Evolutionary conservation across 192 early-diverging fungal species (phyloP).

Genomic region (Gigaspora rosea): DNA sequence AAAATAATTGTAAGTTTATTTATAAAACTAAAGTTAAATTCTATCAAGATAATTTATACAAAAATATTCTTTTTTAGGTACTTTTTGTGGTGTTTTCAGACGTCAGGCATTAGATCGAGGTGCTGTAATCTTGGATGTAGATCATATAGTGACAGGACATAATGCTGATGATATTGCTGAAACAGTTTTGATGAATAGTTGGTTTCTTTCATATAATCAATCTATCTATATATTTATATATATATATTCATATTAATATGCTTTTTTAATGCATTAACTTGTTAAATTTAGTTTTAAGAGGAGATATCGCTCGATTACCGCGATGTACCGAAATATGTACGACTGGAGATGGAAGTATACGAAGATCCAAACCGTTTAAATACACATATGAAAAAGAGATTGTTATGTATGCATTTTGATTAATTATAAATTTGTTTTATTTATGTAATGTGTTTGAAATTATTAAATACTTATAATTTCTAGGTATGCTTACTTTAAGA

Average conservation of each 20-base stretch:
- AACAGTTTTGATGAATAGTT: constrained; percentile 98
- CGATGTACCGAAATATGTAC: constrained; percentile 93
- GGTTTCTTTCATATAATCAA: constrained; percentile 14
- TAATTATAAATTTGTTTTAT: neutral
- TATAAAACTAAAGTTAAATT: neutral
- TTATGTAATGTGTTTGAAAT: neutral
- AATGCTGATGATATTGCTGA: constrained; percentile 99
- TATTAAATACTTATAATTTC: neutral
- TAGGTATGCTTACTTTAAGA: constrained; percentile 91
- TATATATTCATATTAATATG: neutral
- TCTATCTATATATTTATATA: constrained; percentile 1
- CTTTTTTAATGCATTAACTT: neutral
- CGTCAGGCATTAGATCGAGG: constrained; percentile 96
- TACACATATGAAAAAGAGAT: constrained; percentile 99
- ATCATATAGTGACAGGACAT: constrained; percentile 98
- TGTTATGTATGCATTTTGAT: constrained; percentile 69
- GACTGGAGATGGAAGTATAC: constrained; percentile 71
- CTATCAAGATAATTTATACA: neutral
- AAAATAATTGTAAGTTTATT: constrained; percentile 87
- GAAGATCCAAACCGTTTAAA: constrained; percentile 96
- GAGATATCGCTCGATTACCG: constrained; percentile 87
- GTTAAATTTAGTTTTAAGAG: constrained; percentile 74
- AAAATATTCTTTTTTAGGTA: constrained; percentile 43
- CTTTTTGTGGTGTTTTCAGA: constrained; percentile 98
- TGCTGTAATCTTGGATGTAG: constrained; percentile 82